phyloP scores from a whole-genome alignment of 495 filamentous ascomycete species.

The Trichoderma reesei region DNA sequence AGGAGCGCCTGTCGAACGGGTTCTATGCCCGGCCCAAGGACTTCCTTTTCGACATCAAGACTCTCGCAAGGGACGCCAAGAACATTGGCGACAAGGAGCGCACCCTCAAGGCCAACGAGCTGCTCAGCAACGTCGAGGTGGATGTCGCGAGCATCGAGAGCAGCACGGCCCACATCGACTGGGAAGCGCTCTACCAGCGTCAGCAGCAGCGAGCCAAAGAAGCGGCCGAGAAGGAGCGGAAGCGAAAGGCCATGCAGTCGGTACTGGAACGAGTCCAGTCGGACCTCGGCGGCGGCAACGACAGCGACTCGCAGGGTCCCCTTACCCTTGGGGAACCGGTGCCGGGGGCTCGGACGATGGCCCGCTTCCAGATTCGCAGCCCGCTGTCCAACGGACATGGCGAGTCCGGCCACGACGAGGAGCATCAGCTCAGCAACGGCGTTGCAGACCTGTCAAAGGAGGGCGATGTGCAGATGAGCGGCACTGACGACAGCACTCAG shows the following conservation, averaged over 20 bases:
- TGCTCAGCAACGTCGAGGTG: constrained; percentile 83
- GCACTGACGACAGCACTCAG: constrained; percentile 46
- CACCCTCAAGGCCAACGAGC: constrained; percentile 75
- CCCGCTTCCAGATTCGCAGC: constrained; percentile 37
- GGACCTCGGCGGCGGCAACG: constrained; percentile 20
- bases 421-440: constrained; percentile 53
- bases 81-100: constrained; percentile 66
- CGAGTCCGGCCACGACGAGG: constrained; percentile 26
- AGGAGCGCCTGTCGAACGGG: constrained; percentile 87
- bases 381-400: constrained; percentile 41
- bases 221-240: constrained; percentile 50
- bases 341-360: constrained; percentile 33
- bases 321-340: constrained; percentile 52
- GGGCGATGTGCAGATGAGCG: constrained; percentile 48
- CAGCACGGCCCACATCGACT: constrained; percentile 28
- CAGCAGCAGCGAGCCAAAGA: constrained; percentile 61
- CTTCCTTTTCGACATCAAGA: constrained; percentile 76
- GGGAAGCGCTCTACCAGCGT: constrained; percentile 54
- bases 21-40: constrained; percentile 85
- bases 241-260: constrained; percentile 39
- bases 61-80: constrained; percentile 72
- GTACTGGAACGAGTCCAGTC: constrained; percentile 29
- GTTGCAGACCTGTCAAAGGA: constrained; percentile 36
- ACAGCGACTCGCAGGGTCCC: constrained; percentile 41
- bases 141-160: constrained; percentile 65